Base-by-base conservation (phyloP, 306 rosid species). In the Amphicarpaea edgeworthii region DNA sequence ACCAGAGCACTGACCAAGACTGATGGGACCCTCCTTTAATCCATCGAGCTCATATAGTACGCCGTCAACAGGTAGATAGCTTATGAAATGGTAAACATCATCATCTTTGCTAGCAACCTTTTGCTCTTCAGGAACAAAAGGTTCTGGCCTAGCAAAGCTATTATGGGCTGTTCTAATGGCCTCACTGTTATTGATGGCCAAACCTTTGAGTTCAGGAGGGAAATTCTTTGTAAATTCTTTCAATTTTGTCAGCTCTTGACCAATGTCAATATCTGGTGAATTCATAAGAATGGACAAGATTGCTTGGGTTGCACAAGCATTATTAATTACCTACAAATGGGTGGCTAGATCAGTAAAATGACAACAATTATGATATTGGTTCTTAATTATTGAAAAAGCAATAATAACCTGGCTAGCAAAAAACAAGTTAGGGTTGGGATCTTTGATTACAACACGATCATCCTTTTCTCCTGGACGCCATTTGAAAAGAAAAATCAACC, bases 231-330 rank as follows among this genome's bases (percentile, higher is more conserved):
- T 86, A 68, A 92, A 92, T 34, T 96, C 98, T 78, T 90, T 92
- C 85, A 96, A 84, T 80, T 89, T 92, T 0, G 87, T 81, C 77
- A 96, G 77, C 80, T 96, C 99, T 26, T 93, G 99, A 53, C 99
- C 98, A 49, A 90, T 79, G 61, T 96, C 99, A 72, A 92, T 69
- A 70, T 92, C 99, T 0, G 86, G 87, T 59, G 96, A 92, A 85
- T 96, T 96, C 91, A 96, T 23, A 72, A 96, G 93, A 84, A 96
- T 96, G 69, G 99, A 96, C 87, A 96, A 82, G 81, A 96, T 96
- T 9, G 99, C 99, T 84, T 96, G 98, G 69, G 97, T 96, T 70
- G 99, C 99, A 86, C 99, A 96, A 62, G 99, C 99, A 87, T 96
- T 96, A 73, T 92, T 96, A 47, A 96, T 96, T 24, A 92, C 99